Evolutionary conservation across 192 early-diverging fungal species (phyloP), one percentile per base, ranked within the genome.

Genomic region (Kappamyces sp.): DNA sequence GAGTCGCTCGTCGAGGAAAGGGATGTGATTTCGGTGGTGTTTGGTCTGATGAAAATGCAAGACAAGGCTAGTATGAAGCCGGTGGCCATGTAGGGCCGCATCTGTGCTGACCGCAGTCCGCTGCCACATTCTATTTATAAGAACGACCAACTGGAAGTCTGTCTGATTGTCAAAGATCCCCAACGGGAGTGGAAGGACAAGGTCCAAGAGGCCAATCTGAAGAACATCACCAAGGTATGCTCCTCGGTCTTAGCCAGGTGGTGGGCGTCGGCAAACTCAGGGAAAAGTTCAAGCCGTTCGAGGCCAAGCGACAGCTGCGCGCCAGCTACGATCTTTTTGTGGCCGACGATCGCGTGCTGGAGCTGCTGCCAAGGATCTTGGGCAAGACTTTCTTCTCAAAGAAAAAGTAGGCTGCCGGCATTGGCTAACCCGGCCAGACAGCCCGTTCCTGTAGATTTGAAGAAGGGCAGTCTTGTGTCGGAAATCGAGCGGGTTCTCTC

Each of bases 81-180:
- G 34, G 71, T 72, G 47, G 72, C 80, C 60, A 87, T 91, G 85
- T 86, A 71, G 5, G n/a, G 50, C 31, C 15, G 8, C 38, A 66
- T 52, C 10, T 43, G 44, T 62, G 3, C 9, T 44, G 32, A 3
- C 10, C n/a, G 35, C 58, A 89, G 85, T 60, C 85, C 82, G 31
- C 75, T 95, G 37, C 76, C 79, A 59, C 74, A 87, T 60, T 77
- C 87, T 9, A 58, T 92, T 42, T 77, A 82, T 49, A 67, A 80
- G n/a, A 72, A 75, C 54, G 80, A 23, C 23, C 23, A 23, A 23
- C 23, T 82, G 31, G 82, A 87, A 50, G 81, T 96, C 12, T 97
- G 93, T 69, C 68, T 98, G 55, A 84, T 98, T 61, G 87, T 86
- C 38, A 95, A 92, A 74, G 89, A 89, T 58, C 86, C 89, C 23